These are phyloP conservation scores for Apiospora sp. DNA, from an alignment of 2,329 filamentous ascomycete genomes.

Conservation along the genomic window DNA sequence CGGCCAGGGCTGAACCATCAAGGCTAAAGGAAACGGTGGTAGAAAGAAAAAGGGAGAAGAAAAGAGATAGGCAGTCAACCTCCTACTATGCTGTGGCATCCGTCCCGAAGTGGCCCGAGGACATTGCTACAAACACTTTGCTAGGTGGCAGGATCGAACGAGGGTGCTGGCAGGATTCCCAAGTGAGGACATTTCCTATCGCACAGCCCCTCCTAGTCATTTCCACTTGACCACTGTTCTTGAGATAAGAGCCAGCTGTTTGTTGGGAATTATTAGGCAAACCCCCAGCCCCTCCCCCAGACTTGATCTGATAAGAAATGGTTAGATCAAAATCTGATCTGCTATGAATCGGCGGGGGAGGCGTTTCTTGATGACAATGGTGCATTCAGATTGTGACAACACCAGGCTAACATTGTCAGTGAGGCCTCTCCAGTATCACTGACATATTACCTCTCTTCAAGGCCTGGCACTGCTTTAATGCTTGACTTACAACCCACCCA, in stretches of 20 bases:
- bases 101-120: no score
- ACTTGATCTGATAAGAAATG: not conserved
- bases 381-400: not conserved
- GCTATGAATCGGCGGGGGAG: not conserved
- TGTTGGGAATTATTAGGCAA: not conserved
- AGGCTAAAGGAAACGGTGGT: not conserved
- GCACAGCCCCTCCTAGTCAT: not conserved
- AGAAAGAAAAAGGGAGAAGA: not conserved
- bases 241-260: not conserved
- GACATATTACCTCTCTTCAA: not conserved
- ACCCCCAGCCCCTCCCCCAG: not conserved
- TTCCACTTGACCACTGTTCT: not conserved
- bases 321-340: not conserved
- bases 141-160: no score
- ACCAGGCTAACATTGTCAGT: not conserved
- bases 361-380: constrained; percentile 1
- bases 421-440: not conserved
- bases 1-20: not conserved
- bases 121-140: no score
- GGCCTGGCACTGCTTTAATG: not conserved
- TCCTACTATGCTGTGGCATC: no score
- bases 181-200: no score
- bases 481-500: not conserved
- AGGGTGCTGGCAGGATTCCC: no score
- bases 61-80: no score